phyloP scores from a whole-genome alignment of 768 basidiomycete genomes.

The Boletus subparvulus region DNA sequence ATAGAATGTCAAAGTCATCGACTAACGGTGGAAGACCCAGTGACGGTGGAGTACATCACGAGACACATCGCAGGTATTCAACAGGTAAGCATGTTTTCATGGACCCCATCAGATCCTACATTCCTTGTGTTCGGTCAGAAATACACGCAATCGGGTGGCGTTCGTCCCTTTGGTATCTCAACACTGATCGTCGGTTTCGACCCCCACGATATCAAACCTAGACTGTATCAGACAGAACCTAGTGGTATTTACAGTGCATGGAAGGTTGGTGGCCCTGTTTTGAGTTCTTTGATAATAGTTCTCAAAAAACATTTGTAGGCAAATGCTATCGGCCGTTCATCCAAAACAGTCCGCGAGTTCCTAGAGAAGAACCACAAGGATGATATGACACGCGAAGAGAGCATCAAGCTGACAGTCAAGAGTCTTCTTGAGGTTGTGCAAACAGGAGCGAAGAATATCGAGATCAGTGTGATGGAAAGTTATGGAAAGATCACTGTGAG shows the following conservation, averaged over 20 bases:
- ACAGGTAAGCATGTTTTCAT: slow-evolving; percentile 57
- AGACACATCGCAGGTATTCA: slow-evolving; percentile 98
- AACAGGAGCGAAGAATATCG: slow-evolving; percentile 99
- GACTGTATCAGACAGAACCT: slow-evolving; percentile 95
- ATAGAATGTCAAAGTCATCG: slow-evolving; percentile 98
- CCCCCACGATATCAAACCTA: slow-evolving; percentile 82
- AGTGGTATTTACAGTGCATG: slow-evolving; percentile 97
- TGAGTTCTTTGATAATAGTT: background rate
- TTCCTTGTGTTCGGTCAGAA: slow-evolving; percentile 45
- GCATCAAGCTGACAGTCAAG: slow-evolving; percentile 94
- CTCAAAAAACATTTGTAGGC: slow-evolving; percentile 52
- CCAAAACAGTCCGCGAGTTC: slow-evolving; percentile 98
- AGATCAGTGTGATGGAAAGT: slow-evolving; percentile 96
- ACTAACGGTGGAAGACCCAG: slow-evolving; percentile 96
- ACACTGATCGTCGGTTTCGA: slow-evolving; percentile 97
- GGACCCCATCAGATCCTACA: background rate
- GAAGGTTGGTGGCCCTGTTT: slow-evolving; percentile 61
- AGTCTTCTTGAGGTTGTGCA: slow-evolving; percentile 96
- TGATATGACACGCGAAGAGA: slow-evolving; percentile 82
- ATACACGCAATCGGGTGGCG: slow-evolving; percentile 99
- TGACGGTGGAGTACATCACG: slow-evolving; percentile 97
- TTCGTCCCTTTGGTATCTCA: slow-evolving; percentile 96
- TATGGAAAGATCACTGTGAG: slow-evolving; percentile 90
- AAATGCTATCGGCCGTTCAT: slow-evolving; percentile 95
- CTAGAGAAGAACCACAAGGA: slow-evolving; percentile 97